These are phyloP conservation scores for Murraya koenigii DNA, from an alignment of 345 rosid species.

Conservation along the genomic window DNA sequence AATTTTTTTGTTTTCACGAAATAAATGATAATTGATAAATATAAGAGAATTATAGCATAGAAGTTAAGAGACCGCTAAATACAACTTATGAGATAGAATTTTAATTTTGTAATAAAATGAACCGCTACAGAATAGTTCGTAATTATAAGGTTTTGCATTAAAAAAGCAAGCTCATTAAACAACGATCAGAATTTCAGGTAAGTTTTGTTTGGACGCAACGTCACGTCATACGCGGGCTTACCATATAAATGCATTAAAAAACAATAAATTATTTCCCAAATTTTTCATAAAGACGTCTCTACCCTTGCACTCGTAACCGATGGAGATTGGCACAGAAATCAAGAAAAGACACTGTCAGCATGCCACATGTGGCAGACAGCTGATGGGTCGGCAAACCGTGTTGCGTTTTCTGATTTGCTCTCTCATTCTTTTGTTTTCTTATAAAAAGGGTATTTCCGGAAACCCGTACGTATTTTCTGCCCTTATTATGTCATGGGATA, in stretches of 20 bases:
- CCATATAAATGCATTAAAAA: not conserved
- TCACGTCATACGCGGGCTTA: slow-evolving; percentile 4
- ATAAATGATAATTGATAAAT: too few relatives aligned
- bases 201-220: not conserved
- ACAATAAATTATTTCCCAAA: not conserved
- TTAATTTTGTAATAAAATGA: too few relatives aligned
- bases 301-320: not conserved
- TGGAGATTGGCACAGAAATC: slow-evolving; percentile 2
- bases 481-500: not conserved
- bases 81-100: too few relatives aligned
- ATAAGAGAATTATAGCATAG: too few relatives aligned
- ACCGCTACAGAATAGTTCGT: too few relatives aligned
- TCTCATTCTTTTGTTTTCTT: not conserved
- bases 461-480: not conserved
- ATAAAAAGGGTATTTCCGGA: slow-evolving; percentile 11
- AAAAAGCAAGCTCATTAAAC: too few relatives aligned
- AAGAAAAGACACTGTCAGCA: not conserved
- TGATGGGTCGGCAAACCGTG: slow-evolving; percentile 19
- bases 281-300: not conserved
- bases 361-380: slow-evolving; percentile 13
- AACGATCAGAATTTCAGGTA: slow-evolving; percentile 8
- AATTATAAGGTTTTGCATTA: too few relatives aligned
- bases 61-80: too few relatives aligned
- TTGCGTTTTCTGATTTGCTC: not conserved
- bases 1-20: too few relatives aligned